Conservation (phyloP, 768 basidiomycete species). For the Pulveroboletus ravenelii region DNA sequence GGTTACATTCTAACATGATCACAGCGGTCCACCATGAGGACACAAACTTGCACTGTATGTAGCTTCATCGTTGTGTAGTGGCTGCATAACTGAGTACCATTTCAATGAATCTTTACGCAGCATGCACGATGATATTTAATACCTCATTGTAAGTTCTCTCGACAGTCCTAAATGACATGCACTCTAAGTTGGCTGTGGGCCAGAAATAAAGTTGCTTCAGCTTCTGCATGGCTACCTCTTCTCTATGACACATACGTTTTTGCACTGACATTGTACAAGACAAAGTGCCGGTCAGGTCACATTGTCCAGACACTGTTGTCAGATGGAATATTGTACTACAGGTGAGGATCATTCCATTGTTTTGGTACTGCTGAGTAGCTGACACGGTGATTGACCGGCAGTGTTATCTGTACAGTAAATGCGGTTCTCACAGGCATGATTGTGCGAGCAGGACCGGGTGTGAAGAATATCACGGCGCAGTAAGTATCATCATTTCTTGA, state of each 20-base stretch:
- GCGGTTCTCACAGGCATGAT: constrained; percentile 39
- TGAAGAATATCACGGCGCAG: constrained; percentile 38
- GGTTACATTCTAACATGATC: neutral
- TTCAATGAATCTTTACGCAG: constrained; percentile 18
- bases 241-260: constrained; percentile 37
- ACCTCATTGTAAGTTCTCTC: constrained; percentile 16
- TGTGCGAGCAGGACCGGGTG: constrained; percentile 20
- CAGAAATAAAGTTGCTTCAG: constrained; percentile 27
- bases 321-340: constrained; percentile 36
- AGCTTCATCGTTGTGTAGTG: constrained; percentile 1
- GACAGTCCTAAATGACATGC: neutral
- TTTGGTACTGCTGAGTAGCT: neutral
- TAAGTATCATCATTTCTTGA: neutral
- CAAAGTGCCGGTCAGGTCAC: constrained; percentile 16
- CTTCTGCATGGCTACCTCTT: constrained; percentile 40
- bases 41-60: constrained; percentile 9
- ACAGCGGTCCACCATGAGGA: constrained; percentile 9
- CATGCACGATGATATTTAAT: constrained; percentile 39
- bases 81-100: constrained; percentile 28
- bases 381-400: constrained; percentile 9
- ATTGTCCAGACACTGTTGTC: constrained; percentile 25
- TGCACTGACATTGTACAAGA: constrained; percentile 30
- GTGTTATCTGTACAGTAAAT: constrained; percentile 37
- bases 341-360: constrained; percentile 12
- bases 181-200: neutral